phyloP scores from a whole-genome alignment of 176 grass and related monocot species.

The Themeda triandra region DNA sequence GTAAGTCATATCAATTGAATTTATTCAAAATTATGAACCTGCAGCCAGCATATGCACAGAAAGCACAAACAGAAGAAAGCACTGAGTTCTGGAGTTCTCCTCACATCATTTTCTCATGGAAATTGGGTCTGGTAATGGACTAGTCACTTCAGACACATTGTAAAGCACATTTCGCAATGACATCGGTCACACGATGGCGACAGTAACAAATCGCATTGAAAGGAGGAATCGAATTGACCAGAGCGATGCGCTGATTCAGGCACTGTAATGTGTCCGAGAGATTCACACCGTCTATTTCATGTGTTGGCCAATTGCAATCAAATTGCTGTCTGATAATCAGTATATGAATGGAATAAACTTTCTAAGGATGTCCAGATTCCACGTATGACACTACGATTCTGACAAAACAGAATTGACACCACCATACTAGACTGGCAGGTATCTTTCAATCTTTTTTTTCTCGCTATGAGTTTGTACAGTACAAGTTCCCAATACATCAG shows the following conservation, averaged over 20 bases:
- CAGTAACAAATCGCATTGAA: not conserved
- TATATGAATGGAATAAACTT: conserved; percentile 19
- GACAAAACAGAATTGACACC: not conserved
- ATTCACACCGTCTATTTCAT: conserved; percentile 4
- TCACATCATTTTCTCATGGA: conserved; percentile 21
- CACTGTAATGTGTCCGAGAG: not conserved
- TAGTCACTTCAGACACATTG: not conserved
- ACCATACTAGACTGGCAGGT: not conserved
- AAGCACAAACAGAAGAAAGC: conserved; percentile 4
- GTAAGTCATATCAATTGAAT: not conserved
- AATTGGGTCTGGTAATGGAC: not conserved
- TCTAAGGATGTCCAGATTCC: conserved; percentile 21
- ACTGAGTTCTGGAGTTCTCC: not conserved
- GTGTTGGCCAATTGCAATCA: not conserved
- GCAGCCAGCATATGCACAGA: not conserved
- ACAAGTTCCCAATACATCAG: not conserved
- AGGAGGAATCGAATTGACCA: not conserved
- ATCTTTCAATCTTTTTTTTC: conserved; percentile 17
- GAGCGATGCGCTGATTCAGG: not conserved
- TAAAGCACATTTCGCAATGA: conserved; percentile 10
- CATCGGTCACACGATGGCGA: not conserved
- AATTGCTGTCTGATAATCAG: not conserved
- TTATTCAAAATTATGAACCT: not conserved
- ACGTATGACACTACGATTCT: not conserved
- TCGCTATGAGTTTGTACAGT: conserved; percentile 1